Base-by-base conservation (phyloP, 2,329 filamentous ascomycete genomes). In the Fusarium goolgardi region DNA sequence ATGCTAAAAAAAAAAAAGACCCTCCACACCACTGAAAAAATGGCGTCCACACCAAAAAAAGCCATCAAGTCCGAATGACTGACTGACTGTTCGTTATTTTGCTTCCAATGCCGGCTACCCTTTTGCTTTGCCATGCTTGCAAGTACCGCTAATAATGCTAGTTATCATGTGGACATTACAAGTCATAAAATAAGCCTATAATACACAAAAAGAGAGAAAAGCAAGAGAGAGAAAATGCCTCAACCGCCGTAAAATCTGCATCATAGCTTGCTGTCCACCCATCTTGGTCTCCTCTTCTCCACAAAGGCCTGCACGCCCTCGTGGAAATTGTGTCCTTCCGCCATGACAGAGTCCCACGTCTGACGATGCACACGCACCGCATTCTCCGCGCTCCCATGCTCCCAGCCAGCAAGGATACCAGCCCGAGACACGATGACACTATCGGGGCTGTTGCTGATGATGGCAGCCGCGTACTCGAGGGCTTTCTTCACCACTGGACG, bases 241-340 rank as follows among this genome's bases (percentile, higher is more conserved):
- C 61, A 68, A 32, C 34, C 34, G 23, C 18, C 21, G 12, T 25
- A n/a, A 34, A 32, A 20, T 29, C 49, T 50, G 45, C 57, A 63
- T 62, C 43, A 88, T 66, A 88, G 66, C 74, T 87, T 88, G 73
- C 85, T 87, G 62, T 85, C 81, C 66, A 82, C 84, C 90, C 90
- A 93, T 45, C 79, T 80, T 1, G 90, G 88, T 76, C 85, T 83
- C 73, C 89, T 83, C 82, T 89, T 91, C 82, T 92, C 90, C 29
- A 90, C 88, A 80, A 93, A 94, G 53, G 90, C 90, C 76, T 75
- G 82, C 31, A 93, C 81, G 0, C 91, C 91, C 78, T 93, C 90
- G 47, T 84, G 84, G 75, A 92, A 87, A 77, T 94, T 93, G 70
- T 90, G 87, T 0, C 87, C 89, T 8, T 81, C 82, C 67, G 88